Conservation (phyloP, 2,329 filamentous ascomycete genomes). For the Hypomyces rosellus region DNA sequence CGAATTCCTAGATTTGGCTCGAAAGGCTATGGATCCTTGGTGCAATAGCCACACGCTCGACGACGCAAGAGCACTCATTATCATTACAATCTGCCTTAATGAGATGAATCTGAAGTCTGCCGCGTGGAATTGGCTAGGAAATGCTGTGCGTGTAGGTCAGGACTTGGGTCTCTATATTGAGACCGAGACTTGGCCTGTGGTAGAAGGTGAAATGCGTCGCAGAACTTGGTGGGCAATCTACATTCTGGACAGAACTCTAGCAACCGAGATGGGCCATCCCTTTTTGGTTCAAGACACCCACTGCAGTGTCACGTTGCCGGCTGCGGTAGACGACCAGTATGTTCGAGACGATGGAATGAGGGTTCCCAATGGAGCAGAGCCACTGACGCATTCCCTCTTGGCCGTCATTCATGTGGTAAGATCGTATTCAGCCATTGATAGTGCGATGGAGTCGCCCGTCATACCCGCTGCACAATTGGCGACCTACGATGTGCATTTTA, state of each 20-base stretch:
- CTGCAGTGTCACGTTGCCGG: slow-evolving; percentile 77
- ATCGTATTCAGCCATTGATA: slow-evolving; percentile 66
- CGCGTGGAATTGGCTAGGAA: slow-evolving; percentile 80
- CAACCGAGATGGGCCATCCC: slow-evolving; percentile 74
- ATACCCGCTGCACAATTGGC: slow-evolving; percentile 63
- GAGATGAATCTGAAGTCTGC: slow-evolving; percentile 83
- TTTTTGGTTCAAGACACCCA: slow-evolving; percentile 81
- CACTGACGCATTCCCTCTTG: slow-evolving; percentile 64
- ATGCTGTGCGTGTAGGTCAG: slow-evolving; percentile 72
- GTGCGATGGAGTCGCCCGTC: slow-evolving; percentile 60
- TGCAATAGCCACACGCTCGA: slow-evolving; percentile 71
- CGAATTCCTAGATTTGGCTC: slow-evolving; percentile 65
- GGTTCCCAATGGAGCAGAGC: slow-evolving; percentile 44
- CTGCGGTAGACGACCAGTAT: slow-evolving; percentile 73
- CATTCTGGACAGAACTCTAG: slow-evolving; percentile 74
- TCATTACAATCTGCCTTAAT: slow-evolving; percentile 72
- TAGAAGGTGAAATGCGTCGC: slow-evolving; percentile 81
- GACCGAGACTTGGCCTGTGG: slow-evolving; percentile 61
- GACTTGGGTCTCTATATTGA: slow-evolving; percentile 77
- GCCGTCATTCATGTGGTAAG: slow-evolving; percentile 77
- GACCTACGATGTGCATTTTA: slow-evolving; percentile 78
- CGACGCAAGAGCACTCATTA: slow-evolving; percentile 63
- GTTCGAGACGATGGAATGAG: slow-evolving; percentile 54
- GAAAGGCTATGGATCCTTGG: slow-evolving; percentile 71
- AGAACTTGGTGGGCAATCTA: slow-evolving; percentile 94